Conservation (phyloP, 1,284 basidiomycete species). For the Sphaerobolus stellatus region DNA sequence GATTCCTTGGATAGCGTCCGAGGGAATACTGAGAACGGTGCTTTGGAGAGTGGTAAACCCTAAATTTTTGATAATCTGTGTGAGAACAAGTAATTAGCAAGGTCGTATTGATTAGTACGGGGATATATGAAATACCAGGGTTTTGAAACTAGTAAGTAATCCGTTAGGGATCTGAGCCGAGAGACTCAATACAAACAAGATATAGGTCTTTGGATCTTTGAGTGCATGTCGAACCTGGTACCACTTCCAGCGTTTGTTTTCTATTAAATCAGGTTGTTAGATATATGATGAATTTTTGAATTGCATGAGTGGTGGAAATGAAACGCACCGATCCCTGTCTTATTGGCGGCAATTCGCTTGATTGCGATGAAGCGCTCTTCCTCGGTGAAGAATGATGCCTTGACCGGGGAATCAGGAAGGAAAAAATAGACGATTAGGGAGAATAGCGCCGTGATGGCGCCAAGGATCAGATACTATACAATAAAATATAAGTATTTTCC, state of each 20-base stretch:
- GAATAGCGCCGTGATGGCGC: conserved; percentile 10
- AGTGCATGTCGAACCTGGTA: conserved; percentile 29
- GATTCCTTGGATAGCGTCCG: conserved; percentile 7
- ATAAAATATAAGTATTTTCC: not conserved
- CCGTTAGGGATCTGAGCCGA: conserved; percentile 34
- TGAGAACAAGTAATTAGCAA: not conserved
- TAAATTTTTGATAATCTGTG: conserved; percentile 15
- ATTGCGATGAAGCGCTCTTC: conserved; percentile 33
- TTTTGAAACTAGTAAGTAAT: conserved; percentile 17
- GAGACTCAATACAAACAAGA: conserved; percentile 30
- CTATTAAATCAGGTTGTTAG: conserved; percentile 1
- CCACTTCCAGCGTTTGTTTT: conserved; percentile 30
- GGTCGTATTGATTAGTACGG: not conserved
- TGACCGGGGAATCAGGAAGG: conserved; percentile 30
- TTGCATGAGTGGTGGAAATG: not conserved
- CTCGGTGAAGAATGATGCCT: conserved; percentile 26
- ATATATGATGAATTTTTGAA: not conserved
- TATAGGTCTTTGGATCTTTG: conserved; percentile 30
- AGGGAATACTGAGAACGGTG: conserved; percentile 6
- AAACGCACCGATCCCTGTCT: conserved; percentile 20
- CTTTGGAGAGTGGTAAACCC: conserved; percentile 8
- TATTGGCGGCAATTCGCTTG: conserved; percentile 28
- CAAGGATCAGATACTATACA: conserved; percentile 8
- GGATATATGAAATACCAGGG: conserved; percentile 1
- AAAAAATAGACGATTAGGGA: conserved; percentile 20